Percentiles rank a stretch among this genome's conserved stretches.
phyloP scores from a whole-genome alignment of 2,329 filamentous ascomycete genomes.

The Penicillium oxalicum region DNA sequence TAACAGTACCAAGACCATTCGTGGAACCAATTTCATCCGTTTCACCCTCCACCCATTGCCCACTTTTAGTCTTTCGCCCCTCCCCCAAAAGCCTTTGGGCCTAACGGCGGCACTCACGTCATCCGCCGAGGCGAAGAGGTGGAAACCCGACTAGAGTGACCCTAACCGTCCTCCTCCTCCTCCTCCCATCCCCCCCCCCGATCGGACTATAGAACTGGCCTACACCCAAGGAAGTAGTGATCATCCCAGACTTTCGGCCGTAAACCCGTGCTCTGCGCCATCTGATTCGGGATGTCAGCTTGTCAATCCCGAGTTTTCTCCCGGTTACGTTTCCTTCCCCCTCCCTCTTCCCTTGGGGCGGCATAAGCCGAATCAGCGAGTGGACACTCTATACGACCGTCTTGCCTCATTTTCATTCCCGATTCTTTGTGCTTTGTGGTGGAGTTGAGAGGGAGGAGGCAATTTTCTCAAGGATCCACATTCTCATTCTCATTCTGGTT shows the following conservation, averaged over 20 bases:
- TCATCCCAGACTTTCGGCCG: slow-evolving; percentile 16
- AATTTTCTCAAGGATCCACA: too few relatives aligned
- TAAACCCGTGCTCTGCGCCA: slow-evolving; percentile 4
- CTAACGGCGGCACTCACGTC: neutral
- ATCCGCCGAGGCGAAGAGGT: neutral
- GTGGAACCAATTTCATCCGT: neutral
- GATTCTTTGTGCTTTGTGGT: too few relatives aligned
- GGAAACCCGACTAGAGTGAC: too few relatives aligned
- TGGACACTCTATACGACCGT: too few relatives aligned
- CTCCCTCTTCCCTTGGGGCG: slow-evolving; percentile 1
- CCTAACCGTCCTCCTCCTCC: too few relatives aligned
- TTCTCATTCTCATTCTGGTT: too few relatives aligned
- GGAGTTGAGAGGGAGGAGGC: too few relatives aligned
- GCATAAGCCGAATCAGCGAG: too few relatives aligned
- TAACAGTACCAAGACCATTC: too few relatives aligned
- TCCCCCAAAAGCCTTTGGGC: neutral
- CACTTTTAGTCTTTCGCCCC: neutral
- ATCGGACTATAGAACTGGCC: too few relatives aligned
- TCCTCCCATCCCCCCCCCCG: too few relatives aligned
- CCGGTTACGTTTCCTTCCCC: neutral
- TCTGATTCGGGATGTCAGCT: slow-evolving; percentile 18
- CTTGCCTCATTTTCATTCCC: too few relatives aligned
- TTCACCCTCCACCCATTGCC: neutral
- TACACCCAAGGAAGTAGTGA: slow-evolving; percentile 1
- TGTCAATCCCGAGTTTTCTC: slow-evolving; percentile 24